Evolutionary conservation across 768 basidiomycete species (phyloP).

Genomic region (Russula ochroleuca): DNA sequence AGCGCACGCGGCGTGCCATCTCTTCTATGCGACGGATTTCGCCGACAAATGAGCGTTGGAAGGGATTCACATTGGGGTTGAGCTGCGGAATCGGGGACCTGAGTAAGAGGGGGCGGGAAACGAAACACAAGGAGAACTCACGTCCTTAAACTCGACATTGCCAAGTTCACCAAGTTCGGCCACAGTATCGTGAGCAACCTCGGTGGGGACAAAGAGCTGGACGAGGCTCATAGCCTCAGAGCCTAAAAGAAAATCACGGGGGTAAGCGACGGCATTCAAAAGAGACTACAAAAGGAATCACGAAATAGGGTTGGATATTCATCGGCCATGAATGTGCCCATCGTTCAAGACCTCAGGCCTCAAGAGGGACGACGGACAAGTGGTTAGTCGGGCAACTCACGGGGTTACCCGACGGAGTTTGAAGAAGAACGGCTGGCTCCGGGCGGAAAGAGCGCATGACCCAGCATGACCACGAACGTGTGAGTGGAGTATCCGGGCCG

Average conservation of each 20-base stretch:
- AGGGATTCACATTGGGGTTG: slow-evolving; percentile 92
- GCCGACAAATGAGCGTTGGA: slow-evolving; percentile 96
- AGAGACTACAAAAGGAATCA: slow-evolving; percentile 35
- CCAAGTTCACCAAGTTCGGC: slow-evolving; percentile 93
- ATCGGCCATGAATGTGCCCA: slow-evolving; percentile 42
- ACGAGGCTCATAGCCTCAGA: slow-evolving; percentile 98
- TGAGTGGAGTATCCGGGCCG: background rate
- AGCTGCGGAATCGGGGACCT: slow-evolving; percentile 47
- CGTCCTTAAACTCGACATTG: slow-evolving; percentile 96
- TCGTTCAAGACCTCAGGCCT: slow-evolving; percentile 23
- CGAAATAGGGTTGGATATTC: slow-evolving; percentile 84
- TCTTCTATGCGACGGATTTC: slow-evolving; percentile 95
- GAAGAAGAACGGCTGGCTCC: no score
- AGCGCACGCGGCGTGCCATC: slow-evolving; percentile 90
- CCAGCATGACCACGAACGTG: background rate
- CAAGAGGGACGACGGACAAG: background rate
- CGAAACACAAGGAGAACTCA: slow-evolving; percentile 38
- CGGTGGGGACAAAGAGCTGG: slow-evolving; percentile 93
- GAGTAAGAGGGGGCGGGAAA: background rate
- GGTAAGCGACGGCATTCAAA: background rate
- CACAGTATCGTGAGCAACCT: slow-evolving; percentile 96
- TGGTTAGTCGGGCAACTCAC: no score
- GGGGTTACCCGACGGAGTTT: background rate
- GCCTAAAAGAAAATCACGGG: slow-evolving; percentile 43
- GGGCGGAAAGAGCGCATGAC: background rate